These are phyloP conservation scores for Coemansia sp. DNA, from an alignment of 192 early-diverging fungal genomes.

Conservation along the genomic window DNA sequence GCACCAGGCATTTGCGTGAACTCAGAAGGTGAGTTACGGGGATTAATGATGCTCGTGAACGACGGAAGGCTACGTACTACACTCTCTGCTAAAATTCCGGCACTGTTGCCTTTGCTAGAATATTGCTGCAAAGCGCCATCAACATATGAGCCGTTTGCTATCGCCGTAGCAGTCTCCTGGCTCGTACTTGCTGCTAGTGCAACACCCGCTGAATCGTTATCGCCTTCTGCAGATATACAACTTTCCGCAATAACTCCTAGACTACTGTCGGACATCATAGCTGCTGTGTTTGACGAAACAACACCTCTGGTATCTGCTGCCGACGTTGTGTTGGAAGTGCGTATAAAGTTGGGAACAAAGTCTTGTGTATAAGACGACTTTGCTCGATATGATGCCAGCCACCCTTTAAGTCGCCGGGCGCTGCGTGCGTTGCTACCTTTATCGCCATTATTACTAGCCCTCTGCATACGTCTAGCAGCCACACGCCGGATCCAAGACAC, in stretches of 20 bases:
- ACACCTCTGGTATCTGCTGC: not conserved
- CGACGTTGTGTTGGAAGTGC: not conserved
- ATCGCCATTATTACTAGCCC: not conserved
- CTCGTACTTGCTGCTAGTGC: no score
- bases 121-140: not conserved
- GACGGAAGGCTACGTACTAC: constrained; percentile 15
- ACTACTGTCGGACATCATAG: not conserved
- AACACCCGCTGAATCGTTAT: no score
- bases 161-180: no score
- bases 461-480: constrained; percentile 33
- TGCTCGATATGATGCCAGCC: constrained; percentile 39
- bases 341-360: constrained; percentile 20
- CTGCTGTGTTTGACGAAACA: not conserved
- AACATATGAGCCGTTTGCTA: not conserved
- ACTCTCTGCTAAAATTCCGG: not conserved
- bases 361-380: constrained; percentile 26
- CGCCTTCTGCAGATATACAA: no score
- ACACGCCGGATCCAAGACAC: constrained; percentile 42
- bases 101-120: not conserved
- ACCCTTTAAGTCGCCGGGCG: constrained; percentile 25
- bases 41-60: constrained; percentile 46
- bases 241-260: no score
- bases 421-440: constrained; percentile 3
- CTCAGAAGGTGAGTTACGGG: constrained; percentile 8
- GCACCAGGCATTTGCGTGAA: constrained; percentile 28